Conservation (phyloP, 2,329 filamentous ascomycete species). For the Sporothrix brasiliensis region DNA sequence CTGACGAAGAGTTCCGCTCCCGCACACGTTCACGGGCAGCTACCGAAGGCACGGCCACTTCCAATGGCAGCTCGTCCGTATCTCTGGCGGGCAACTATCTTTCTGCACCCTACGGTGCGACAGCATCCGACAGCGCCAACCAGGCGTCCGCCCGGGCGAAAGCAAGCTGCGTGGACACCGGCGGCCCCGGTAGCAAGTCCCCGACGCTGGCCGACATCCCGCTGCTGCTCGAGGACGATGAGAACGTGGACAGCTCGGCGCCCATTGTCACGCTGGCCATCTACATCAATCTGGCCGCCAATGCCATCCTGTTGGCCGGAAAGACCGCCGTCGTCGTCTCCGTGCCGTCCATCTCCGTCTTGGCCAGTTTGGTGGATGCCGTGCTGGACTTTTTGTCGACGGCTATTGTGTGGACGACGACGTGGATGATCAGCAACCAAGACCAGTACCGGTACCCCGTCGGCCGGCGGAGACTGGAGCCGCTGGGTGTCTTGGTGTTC, state of each 20-base stretch:
- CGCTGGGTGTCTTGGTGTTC: constrained; percentile 79
- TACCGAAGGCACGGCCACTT: background rate
- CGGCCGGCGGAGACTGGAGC: constrained; percentile 74
- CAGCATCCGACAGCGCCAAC: background rate
- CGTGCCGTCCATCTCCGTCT: constrained; percentile 78
- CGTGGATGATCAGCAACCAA: constrained; percentile 70
- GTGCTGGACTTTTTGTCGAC: constrained; percentile 80
- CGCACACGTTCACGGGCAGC: background rate
- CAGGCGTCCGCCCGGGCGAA: background rate
- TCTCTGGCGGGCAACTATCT: background rate
- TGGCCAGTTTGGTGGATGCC: constrained; percentile 78
- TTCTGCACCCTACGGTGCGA: background rate
- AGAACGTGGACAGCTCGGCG: constrained; percentile 69
- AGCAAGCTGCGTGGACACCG: background rate
- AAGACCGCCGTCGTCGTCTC: constrained; percentile 78
- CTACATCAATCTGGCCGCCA: constrained; percentile 80
- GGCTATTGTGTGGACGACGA: constrained; percentile 78
- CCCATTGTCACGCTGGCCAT: constrained; percentile 84
- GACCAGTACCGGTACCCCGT: constrained; percentile 78
- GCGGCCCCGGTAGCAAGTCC: constrained; percentile 42
- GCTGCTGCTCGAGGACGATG: constrained; percentile 65
- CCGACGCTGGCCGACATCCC: constrained; percentile 59
- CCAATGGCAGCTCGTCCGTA: constrained; percentile 1
- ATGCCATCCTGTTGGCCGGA: constrained; percentile 70
- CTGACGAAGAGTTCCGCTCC: constrained; percentile 45